Evolutionary conservation across 257 asterid genomes (phyloP), one percentile per base, ranked within the genome.

Genomic region (Galeopsis tetrahit): DNA sequence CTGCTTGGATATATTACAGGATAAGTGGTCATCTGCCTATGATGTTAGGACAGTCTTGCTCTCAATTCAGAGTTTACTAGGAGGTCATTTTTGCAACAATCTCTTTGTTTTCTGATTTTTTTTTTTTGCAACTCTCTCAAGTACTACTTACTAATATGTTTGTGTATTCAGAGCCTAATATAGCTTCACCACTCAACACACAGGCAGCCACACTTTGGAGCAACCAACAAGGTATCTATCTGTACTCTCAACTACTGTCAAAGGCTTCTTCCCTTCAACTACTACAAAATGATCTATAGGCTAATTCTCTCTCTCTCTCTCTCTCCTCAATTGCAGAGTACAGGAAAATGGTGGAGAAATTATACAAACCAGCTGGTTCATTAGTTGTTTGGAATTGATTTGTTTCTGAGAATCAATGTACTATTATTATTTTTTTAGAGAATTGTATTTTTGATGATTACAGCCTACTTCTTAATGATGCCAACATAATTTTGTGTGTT

Each of bases 1-100:
- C 56, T 95, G 98, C 87, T 82, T 95, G 85, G 98, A 95, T 76
- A 95, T 90, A 76, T 85, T 92, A 40, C 98, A 91, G 93, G 99
- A 91, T 73, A 91, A 94, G 74, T 91, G 98, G 99, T 94, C 98
- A 43, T 94, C 99, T 63, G 97, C 98, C 11, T 94, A 90, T 75
- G 99, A 94, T 84, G 93, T 90, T 6, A 89, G 99, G 86, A 94
- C 98, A n/a, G 85, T 94, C 74, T 80, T 94, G 68, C 84, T 94
- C 4, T 94, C 96, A 2, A 87, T 94, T 48, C 95, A 94, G 87
- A 94, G 99, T 75, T 73, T 94, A 84, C 93, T 91, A 68, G 99
- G 98, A 88, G 99, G 99, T 93, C 83, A 72, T 66, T 11, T 40
- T 8, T 46, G 53, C 57, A 4, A n/a, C 63, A 5, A 6, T 3